Conservation (phyloP, 495 filamentous ascomycete genomes). For the Tuber brumale region DNA sequence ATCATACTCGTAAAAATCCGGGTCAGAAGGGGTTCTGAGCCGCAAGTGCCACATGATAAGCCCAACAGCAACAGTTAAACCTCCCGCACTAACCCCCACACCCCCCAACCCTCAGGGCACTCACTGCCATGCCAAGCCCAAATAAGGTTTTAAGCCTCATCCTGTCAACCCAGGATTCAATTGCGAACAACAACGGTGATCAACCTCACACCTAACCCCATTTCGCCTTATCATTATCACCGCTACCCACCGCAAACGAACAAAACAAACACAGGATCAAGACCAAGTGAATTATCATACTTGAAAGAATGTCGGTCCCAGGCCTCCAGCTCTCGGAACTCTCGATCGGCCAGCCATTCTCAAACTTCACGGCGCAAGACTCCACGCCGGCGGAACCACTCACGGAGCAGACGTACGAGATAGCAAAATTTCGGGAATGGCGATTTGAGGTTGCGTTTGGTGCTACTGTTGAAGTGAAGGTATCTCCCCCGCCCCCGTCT, state of each 20-base stretch:
- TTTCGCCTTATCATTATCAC: not conserved
- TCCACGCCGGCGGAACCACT: conserved; percentile 28
- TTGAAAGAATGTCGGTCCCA: conserved; percentile 33
- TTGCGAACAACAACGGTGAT: conserved; percentile 4
- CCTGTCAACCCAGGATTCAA: conserved; percentile 1
- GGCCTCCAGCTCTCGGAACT: conserved; percentile 39
- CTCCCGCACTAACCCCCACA: not conserved
- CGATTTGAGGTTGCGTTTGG: conserved; percentile 79
- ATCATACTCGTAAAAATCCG: not conserved
- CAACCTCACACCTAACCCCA: not conserved
- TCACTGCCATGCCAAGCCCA: conserved; percentile 14
- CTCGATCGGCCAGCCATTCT: conserved; percentile 35
- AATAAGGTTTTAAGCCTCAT: conserved; percentile 38
- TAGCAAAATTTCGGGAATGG: conserved; percentile 64
- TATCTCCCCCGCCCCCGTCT: conserved; percentile 36
- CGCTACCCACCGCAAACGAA: not conserved
- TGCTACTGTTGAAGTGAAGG: conserved; percentile 57
- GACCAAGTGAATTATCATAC: not conserved
- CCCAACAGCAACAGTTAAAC: not conserved
- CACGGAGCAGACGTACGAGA: conserved; percentile 40
- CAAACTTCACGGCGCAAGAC: conserved; percentile 29
- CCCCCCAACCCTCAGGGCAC: not conserved
- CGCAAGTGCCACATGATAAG: not conserved
- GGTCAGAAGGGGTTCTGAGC: not conserved
- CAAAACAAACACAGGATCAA: not conserved